phyloP scores from a whole-genome alignment of 805 yeast species.

The Monosporozyma solicola region DNA sequence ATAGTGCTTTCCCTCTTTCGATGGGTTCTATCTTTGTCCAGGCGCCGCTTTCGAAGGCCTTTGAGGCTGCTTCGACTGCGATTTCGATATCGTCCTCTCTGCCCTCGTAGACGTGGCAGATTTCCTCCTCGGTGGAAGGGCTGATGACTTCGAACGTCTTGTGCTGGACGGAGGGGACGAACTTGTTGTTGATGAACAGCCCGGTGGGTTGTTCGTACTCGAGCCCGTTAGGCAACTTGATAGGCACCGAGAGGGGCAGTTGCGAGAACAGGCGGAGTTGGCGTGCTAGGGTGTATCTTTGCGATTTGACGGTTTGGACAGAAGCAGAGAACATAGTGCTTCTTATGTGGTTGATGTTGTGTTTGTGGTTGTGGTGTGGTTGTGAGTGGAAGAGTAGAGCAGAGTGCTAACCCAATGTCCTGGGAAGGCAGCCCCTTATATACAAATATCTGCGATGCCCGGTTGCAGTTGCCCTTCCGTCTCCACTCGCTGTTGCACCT shows the following conservation, averaged over 20 bases:
- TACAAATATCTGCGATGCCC: too few species aligned
- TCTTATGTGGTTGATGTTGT: background rate
- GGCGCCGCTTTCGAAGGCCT: slow-evolving; percentile 66
- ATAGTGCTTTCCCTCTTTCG: slow-evolving; percentile 51
- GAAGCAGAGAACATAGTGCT: slow-evolving; percentile 5
- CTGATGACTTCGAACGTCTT: slow-evolving; percentile 53
- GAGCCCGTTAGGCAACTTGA: slow-evolving; percentile 63
- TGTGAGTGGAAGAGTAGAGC: too few species aligned
- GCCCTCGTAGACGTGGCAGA: slow-evolving; percentile 66
- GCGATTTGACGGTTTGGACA: background rate
- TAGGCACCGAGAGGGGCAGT: slow-evolving; percentile 38
- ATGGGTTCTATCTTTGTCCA: slow-evolving; percentile 70
- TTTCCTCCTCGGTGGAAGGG: slow-evolving; percentile 68
- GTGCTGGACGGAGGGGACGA: slow-evolving; percentile 51
- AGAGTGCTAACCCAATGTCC: too few species aligned
- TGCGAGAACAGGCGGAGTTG: slow-evolving; percentile 22
- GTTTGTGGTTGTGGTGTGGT: background rate
- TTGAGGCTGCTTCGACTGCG: slow-evolving; percentile 80
- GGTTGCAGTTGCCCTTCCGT: too few species aligned
- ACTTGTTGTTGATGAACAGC: slow-evolving; percentile 70
- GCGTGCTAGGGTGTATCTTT: background rate
- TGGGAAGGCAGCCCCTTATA: too few species aligned
- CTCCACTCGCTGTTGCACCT: too few species aligned
- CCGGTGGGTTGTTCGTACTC: slow-evolving; percentile 78
- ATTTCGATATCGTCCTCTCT: slow-evolving; percentile 66